phyloP scores from a whole-genome alignment of 192 early-diverging fungal genomes.

The Gonapodya prolifera region DNA sequence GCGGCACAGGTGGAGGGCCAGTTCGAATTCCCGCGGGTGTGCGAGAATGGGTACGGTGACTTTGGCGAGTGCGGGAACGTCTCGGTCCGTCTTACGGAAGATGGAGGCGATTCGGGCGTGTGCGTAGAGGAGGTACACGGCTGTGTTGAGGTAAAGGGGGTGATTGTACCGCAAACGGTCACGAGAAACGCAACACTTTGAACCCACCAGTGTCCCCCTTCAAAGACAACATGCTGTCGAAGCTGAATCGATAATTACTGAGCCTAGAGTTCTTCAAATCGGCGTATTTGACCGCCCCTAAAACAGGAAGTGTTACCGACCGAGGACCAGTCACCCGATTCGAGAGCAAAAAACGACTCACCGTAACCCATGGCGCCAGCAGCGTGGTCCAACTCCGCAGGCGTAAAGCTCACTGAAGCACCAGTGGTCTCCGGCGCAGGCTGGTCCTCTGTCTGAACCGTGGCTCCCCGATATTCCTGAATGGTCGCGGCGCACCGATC shows the following conservation, averaged over 20 bases:
- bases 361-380: not conserved
- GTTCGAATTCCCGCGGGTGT: not conserved
- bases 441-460: not conserved
- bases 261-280: slow-evolving; percentile 33
- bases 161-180: no score
- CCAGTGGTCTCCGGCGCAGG: no score
- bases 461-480: slow-evolving; percentile 69
- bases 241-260: slow-evolving; percentile 92
- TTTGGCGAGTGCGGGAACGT: not conserved
- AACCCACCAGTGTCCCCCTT: slow-evolving; percentile 87
- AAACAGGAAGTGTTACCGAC: no score
- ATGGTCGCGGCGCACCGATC: slow-evolving; percentile 86
- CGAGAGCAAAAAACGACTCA: not conserved
- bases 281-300: not conserved
- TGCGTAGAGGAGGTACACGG: slow-evolving; percentile 46
- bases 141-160: not conserved
- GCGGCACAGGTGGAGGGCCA: not conserved
- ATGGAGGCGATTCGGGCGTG: slow-evolving; percentile 94
- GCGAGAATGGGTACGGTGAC: not conserved
- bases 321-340: no score
- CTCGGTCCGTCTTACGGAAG: slow-evolving; percentile 54
- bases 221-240: slow-evolving; percentile 82
- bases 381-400: not conserved
- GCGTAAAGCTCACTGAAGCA: not conserved
- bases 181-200: no score